Conservation (phyloP, 495 filamentous ascomycete genomes). For the Penicillium odoratum region DNA sequence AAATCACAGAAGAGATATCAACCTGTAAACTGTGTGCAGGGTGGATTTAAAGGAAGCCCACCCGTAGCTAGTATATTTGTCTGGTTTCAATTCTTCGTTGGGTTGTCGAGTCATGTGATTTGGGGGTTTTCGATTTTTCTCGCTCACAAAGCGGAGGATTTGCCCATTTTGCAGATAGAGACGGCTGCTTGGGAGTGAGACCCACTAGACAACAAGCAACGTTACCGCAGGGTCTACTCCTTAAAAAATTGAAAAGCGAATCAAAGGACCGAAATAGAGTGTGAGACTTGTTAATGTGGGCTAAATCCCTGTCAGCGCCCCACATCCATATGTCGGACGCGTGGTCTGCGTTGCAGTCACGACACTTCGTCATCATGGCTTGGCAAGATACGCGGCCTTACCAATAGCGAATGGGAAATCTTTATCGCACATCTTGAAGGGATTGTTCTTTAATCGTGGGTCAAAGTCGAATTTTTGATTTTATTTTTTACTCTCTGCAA, state of each 20-base stretch:
- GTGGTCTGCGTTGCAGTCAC: slow-evolving; percentile 4
- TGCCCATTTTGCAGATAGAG: too few relatives aligned
- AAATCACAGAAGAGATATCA: too few relatives aligned
- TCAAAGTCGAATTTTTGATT: neutral
- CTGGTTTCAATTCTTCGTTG: too few relatives aligned
- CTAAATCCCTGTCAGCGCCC: slow-evolving; percentile 2
- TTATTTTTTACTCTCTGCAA: neutral
- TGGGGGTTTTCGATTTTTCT: too few relatives aligned
- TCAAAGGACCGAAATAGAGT: neutral
- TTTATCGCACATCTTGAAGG: neutral
- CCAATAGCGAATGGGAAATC: slow-evolving; percentile 4
- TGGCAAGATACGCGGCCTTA: slow-evolving; percentile 6
- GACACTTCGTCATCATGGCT: slow-evolving; percentile 5
- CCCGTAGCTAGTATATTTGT: too few relatives aligned
- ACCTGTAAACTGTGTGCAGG: too few relatives aligned
- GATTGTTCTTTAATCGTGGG: neutral
- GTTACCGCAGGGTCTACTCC: neutral
- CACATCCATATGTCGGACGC: neutral
- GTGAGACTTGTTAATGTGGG: neutral
- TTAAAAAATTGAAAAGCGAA: neutral
- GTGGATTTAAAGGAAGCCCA: too few relatives aligned
- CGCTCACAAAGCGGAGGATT: too few relatives aligned
- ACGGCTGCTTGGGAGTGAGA: neutral
- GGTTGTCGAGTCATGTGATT: too few relatives aligned
- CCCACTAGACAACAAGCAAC: neutral